Percentiles rank a stretch among this genome's conserved stretches.
These are phyloP conservation scores for Quercus ilex DNA, from an alignment of 306 rosid species.

Conservation along the genomic window DNA sequence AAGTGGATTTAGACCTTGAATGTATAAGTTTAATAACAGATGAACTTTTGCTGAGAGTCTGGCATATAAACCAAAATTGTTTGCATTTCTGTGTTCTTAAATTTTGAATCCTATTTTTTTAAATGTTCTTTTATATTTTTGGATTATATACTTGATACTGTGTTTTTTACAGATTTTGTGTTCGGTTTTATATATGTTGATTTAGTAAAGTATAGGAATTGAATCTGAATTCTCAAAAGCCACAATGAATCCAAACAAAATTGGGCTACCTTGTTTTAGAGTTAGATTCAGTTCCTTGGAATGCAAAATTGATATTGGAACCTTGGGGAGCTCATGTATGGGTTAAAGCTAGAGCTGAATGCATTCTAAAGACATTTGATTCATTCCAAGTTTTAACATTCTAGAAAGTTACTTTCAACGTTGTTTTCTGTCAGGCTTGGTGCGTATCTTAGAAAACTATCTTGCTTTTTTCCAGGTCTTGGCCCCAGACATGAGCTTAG, in stretches of 20 bases:
- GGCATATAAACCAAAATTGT: neutral
- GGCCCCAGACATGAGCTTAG: conserved; percentile 89
- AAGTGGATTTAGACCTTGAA: conserved; percentile 28
- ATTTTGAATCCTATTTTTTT: too few relatives aligned
- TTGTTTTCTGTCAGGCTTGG: conserved; percentile 3
- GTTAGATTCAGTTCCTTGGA: neutral
- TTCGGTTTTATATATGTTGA: neutral
- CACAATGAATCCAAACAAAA: neutral
- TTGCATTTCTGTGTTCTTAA: too few relatives aligned
- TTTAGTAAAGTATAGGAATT: neutral
- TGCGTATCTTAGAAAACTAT: conserved; percentile 14
- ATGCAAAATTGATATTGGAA: neutral
- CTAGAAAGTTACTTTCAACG: neutral
- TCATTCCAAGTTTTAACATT: neutral
- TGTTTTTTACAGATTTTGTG: neutral
- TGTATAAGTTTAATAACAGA: neutral
- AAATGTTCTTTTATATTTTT: too few relatives aligned
- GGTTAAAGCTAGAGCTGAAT: neutral
- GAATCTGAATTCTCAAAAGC: neutral
- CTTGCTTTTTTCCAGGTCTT: conserved; percentile 55
- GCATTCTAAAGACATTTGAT: neutral
- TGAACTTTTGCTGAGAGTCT: neutral
- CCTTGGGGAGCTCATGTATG: neutral
- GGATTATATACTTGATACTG: too few relatives aligned
- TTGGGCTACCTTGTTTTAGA: neutral